Evolutionary conservation across 2,329 filamentous ascomycete genomes (phyloP).

Genomic region (Colletotrichum endophyticum): DNA sequence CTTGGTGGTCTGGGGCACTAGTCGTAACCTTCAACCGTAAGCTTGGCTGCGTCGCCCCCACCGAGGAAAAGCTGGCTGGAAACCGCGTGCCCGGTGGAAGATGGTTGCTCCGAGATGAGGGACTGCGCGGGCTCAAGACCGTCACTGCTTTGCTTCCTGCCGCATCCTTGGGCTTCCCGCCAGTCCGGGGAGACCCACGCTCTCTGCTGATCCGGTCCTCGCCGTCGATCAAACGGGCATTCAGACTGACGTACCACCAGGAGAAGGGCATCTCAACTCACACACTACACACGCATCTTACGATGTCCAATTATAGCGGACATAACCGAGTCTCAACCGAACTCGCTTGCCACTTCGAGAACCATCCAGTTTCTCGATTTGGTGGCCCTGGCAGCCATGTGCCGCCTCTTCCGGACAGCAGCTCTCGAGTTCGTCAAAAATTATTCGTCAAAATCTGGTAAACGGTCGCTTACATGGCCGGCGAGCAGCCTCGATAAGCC

Average conservation of each 20-base stretch:
- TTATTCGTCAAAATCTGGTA: neutral
- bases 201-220: slow-evolving; percentile 8
- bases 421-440: neutral
- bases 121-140: neutral
- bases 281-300: neutral
- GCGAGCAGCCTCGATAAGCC: neutral
- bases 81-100: neutral
- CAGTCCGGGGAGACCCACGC: slow-evolving; percentile 5
- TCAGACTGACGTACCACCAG: slow-evolving; percentile 7
- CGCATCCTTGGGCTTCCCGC: slow-evolving; percentile 1
- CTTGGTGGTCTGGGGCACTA: neutral
- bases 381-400: neutral
- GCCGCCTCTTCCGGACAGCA: neutral
- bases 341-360: neutral
- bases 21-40: slow-evolving; percentile 11
- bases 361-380: neutral
- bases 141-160: neutral
- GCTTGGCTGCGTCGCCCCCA: slow-evolving; percentile 8
- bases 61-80: neutral
- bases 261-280: neutral
- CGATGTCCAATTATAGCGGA: slow-evolving; percentile 16
- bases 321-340: neutral
- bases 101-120: slow-evolving; percentile 19
- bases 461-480: neutral
- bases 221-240: slow-evolving; percentile 18